Conservation (phyloP, 2,329 filamentous ascomycete genomes). For the Myrmaecium sp. region DNA sequence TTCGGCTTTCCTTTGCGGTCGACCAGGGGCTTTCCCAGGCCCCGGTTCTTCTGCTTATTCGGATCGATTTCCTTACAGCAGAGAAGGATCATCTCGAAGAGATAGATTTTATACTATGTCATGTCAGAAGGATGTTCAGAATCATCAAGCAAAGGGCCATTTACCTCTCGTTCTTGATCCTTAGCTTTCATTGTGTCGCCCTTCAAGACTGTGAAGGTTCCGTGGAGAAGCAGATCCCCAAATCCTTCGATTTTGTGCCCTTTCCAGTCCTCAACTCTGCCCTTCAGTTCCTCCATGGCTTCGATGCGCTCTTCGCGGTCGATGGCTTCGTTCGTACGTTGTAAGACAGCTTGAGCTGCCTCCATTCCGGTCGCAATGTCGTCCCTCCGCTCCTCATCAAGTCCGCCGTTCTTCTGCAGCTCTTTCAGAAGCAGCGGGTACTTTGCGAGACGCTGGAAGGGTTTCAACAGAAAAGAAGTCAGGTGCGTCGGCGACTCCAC, state of each 20-base stretch:
- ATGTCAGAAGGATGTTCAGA: slow-evolving; percentile 3
- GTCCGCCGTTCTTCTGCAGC: slow-evolving; percentile 64
- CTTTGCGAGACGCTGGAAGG: slow-evolving; percentile 88
- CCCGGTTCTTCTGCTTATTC: slow-evolving; percentile 58
- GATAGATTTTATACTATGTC: slow-evolving; percentile 83
- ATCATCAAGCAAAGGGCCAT: slow-evolving; percentile 14
- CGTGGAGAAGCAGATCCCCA: slow-evolving; percentile 72
- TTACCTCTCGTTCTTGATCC: slow-evolving; percentile 79
- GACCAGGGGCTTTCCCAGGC: slow-evolving; percentile 49
- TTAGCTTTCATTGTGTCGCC: slow-evolving; percentile 53
- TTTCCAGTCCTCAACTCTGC: slow-evolving; percentile 92
- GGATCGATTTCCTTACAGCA: slow-evolving; percentile 92
- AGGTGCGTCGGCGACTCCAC: slow-evolving; percentile 75
- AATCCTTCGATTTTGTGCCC: slow-evolving; percentile 82
- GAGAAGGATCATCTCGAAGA: slow-evolving; percentile 87
- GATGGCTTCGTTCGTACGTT: slow-evolving; percentile 78
- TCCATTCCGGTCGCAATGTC: slow-evolving; percentile 66
- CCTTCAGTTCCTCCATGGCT: slow-evolving; percentile 64
- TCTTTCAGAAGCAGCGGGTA: slow-evolving; percentile 85
- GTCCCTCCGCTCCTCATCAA: slow-evolving; percentile 50
- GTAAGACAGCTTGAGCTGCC: slow-evolving; percentile 64
- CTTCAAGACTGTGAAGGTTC: slow-evolving; percentile 82
- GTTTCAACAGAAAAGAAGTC: slow-evolving; percentile 86
- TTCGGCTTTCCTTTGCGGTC: slow-evolving; percentile 59
- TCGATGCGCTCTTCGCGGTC: slow-evolving; percentile 73